Evolutionary conservation across 768 basidiomycete genomes (phyloP), one percentile per base, ranked within the genome.

Genomic region (Hypholoma fasciculare): DNA sequence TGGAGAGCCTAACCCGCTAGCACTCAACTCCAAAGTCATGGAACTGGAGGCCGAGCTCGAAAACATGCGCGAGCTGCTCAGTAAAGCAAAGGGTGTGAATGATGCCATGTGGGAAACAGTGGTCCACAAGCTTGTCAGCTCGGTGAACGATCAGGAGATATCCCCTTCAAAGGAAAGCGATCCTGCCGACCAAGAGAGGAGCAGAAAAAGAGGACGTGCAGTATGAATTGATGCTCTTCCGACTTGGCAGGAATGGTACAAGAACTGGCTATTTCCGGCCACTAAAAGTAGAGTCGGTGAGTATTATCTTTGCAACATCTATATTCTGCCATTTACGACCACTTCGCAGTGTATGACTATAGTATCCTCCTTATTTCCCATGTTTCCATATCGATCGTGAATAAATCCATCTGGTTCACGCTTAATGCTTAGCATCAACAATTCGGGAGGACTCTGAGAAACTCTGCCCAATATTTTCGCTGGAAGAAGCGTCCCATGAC

Each of bases 41-140:
- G 84, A 88, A 63, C 82, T 96, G 1, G 89, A 94, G 71, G 72
- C 75, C 2, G 93, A 97, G 71, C 81, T 94, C 7, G 78, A 77
- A 50, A 73, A 71, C 23, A 71, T 96, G 57, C 82, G 79, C 47
- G 82, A 84, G 47, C 88, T 94, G 60, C 76, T 98, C 6, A 84
- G 84, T 26, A 88, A 86, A 68, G 96, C 96, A 4, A 93, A 94
- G 67, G 85, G 88, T n/a, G 80, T 97, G 58, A 98, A 97, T 65
- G 94, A 97, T 67, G 80, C 82, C 52, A 96, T 97, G 89, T 97
- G 96, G 96, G 89, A 91, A 62, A 84, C 81, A 2, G 83, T 94
- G 1, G 89, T 96, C 27, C 86, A 89, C 62, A 81, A 75, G 46
- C 72, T 87, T 13, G 73, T 89, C 2, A 57, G 40, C 14, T 56